phyloP scores from a whole-genome alignment of 2,329 filamentous ascomycete genomes.

The Fusarium pseudograminearum region DNA sequence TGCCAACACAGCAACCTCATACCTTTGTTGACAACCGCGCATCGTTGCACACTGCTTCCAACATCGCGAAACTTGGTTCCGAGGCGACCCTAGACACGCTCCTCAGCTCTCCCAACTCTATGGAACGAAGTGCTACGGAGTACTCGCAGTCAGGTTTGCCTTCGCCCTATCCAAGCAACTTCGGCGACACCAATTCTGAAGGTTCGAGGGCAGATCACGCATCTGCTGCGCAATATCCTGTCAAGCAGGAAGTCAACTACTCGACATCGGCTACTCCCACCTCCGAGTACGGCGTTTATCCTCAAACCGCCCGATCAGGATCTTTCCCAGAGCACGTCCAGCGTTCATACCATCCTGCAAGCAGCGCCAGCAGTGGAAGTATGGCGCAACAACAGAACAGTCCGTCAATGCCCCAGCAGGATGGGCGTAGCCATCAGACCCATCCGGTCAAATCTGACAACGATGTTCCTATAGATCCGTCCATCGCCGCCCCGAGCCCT shows the following conservation, averaged over 20 bases:
- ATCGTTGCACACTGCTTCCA: slow-evolving; percentile 40
- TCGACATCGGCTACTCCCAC: slow-evolving; percentile 85
- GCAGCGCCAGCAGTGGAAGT: slow-evolving; percentile 80
- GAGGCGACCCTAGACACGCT: slow-evolving; percentile 47
- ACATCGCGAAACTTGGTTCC: slow-evolving; percentile 42
- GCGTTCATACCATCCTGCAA: slow-evolving; percentile 84
- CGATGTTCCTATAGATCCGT: slow-evolving; percentile 99
- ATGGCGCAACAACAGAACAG: slow-evolving; percentile 98
- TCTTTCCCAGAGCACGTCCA: slow-evolving; percentile 90
- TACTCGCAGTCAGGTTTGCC: slow-evolving; percentile 91
- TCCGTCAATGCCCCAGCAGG: slow-evolving; percentile 92
- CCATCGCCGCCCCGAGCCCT: slow-evolving; percentile 92
- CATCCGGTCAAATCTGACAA: slow-evolving; percentile 90
- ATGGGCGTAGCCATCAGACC: slow-evolving; percentile 82
- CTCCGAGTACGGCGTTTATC: slow-evolving; percentile 88
- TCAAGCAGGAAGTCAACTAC: slow-evolving; percentile 84
- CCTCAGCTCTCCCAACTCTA: slow-evolving; percentile 54
- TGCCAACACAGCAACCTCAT: slow-evolving; percentile 52
- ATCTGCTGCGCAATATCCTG: slow-evolving; percentile 90
- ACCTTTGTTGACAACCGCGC: slow-evolving; percentile 47
- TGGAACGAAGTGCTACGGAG: slow-evolving; percentile 75
- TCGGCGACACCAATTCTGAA: slow-evolving; percentile 83
- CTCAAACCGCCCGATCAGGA: slow-evolving; percentile 79
- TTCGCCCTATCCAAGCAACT: slow-evolving; percentile 75
- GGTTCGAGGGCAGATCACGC: slow-evolving; percentile 87